Percentiles rank a stretch among this genome's conserved stretches.
These are phyloP conservation scores for Acer negundo DNA, from an alignment of 345 rosid genomes.

Conservation along the genomic window DNA sequence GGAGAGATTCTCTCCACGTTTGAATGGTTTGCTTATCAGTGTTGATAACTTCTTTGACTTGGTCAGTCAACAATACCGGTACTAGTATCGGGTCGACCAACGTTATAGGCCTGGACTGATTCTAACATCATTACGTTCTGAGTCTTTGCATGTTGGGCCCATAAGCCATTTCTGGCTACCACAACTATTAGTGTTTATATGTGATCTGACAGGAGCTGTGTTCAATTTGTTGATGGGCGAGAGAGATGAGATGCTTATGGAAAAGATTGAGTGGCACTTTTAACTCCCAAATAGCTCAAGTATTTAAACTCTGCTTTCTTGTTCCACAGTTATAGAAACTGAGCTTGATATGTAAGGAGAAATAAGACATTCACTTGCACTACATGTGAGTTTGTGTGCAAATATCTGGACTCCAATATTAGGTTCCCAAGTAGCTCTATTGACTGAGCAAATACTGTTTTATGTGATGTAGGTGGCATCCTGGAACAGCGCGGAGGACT, in stretches of 20 bases:
- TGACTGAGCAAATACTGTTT: background rate
- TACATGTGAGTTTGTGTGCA: too few species aligned
- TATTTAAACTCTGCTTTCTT: constrained; percentile 13
- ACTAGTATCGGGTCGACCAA: too few species aligned
- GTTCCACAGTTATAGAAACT: background rate
- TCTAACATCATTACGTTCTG: too few species aligned
- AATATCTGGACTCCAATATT: too few species aligned
- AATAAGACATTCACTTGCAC: background rate
- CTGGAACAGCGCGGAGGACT: constrained; percentile 52
- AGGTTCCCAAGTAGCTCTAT: background rate
- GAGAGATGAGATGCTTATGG: constrained; percentile 53
- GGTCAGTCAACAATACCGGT: too few species aligned
- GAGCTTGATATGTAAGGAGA: background rate
- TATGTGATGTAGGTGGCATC: constrained; percentile 40
- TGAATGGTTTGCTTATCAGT: too few species aligned
- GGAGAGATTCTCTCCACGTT: too few species aligned
- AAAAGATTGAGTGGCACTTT: constrained; percentile 79
- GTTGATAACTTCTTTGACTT: too few species aligned
- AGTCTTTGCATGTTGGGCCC: too few species aligned
- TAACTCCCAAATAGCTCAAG: constrained; percentile 48
- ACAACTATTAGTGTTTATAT: constrained; percentile 11
- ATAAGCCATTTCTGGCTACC: too few species aligned
- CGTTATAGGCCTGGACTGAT: too few species aligned
- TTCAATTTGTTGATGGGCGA: constrained; percentile 66
- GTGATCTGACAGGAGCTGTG: constrained; percentile 64